These are phyloP conservation scores for Xylariales sp. DNA, from an alignment of 2,329 filamentous ascomycete genomes.

Conservation along the genomic window DNA sequence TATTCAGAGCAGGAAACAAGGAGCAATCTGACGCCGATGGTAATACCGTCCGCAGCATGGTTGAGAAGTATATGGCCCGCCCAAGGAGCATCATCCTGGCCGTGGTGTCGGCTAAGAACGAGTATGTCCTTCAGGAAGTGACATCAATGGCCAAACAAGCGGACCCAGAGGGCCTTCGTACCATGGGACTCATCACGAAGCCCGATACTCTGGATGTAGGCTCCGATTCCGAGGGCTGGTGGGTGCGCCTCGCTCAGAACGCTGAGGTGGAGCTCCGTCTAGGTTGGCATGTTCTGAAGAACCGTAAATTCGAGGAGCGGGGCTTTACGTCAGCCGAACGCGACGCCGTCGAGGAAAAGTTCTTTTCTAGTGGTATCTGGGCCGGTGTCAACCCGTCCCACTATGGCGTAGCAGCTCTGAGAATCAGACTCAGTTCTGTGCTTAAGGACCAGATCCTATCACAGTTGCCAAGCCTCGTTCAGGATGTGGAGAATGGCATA, in stretches of 20 bases:
- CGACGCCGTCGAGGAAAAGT: constrained; percentile 9
- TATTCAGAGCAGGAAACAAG: constrained; percentile 41
- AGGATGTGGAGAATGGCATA: constrained; percentile 22
- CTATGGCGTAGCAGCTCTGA: constrained; percentile 15
- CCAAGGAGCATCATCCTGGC: constrained; percentile 54
- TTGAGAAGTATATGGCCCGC: constrained; percentile 51
- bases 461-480: constrained; percentile 24
- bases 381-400: constrained; percentile 9
- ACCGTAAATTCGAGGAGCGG: constrained; percentile 20
- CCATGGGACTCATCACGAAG: constrained; percentile 46
- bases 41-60: constrained; percentile 37
- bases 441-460: constrained; percentile 23
- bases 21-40: constrained; percentile 37
- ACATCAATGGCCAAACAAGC: constrained; percentile 36
- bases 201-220: constrained; percentile 28
- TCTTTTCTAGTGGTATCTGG: constrained; percentile 13
- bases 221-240: constrained; percentile 34
- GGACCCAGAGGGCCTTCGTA: constrained; percentile 30
- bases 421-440: constrained; percentile 17
- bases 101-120: constrained; percentile 48
- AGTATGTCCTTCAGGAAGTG: constrained; percentile 54
- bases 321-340: constrained; percentile 10
- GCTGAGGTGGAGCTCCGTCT: constrained; percentile 38
- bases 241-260: constrained; percentile 36
- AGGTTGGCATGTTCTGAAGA: constrained; percentile 48